Evolutionary conservation across 2,329 filamentous ascomycete genomes (phyloP), one percentile per base, ranked within the genome.

Genomic region (Fusarium dlaminii): DNA sequence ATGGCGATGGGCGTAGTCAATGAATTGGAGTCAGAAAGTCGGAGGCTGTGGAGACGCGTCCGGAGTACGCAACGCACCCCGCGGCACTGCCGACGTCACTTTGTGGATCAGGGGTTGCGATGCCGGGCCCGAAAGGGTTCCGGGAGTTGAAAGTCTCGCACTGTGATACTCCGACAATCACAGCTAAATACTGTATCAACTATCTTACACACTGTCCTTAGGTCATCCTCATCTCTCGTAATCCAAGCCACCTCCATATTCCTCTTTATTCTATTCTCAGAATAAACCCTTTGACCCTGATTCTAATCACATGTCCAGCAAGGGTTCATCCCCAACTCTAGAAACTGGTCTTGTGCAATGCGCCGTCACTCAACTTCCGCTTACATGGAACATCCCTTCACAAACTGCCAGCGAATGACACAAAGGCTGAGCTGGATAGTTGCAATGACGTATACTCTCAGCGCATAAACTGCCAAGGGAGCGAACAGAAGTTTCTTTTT

Each of bases 1-100:
- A 66, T 59, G 29, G 43, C n/a, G 27, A 66, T 62, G 30, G 17
- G 30, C 29, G 18, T 22, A 39, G 22, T 27, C 24, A 13, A 18
- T 40, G 51, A 29, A 40, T 54, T 48, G 46, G 52, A 72, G 63
- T 55, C 63, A 58, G 49, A 56, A 24, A 34, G 30, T 43, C 54
- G 49, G 61, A 45, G 49, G 64, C 59, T 72, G 67, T 75, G 73
- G 73, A 66, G 73, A 75, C 66, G 70, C 69, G 69, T 75, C 60
- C 56, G 59, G 48, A 70, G 48, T 64, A 64, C 46, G 60, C 59
- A 66, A 57, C 55, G n/a, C 43, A 40, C 22, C 32, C 62, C 43
- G 46, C 61, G 67, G 66, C 70, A 75, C 66, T 74, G 73, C 73
- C 73, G 73, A 75, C 73, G 73, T 75, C 73, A 75, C 72, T 75